These are phyloP conservation scores for Citrus maxima DNA, from an alignment of 345 rosid genomes.

Conservation along the genomic window DNA sequence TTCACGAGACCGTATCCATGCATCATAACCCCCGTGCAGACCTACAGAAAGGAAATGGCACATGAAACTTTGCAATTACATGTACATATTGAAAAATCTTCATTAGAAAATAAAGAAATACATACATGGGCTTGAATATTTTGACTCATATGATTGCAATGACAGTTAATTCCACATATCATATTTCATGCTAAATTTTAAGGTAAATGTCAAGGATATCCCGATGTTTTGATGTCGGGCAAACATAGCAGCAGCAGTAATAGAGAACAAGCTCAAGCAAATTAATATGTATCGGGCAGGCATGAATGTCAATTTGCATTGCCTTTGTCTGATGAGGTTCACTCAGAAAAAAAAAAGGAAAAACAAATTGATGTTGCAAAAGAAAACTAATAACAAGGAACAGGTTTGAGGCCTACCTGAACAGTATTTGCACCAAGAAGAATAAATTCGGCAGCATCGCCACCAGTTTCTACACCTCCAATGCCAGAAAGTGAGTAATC, in stretches of 20 bases:
- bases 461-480: constrained; percentile 95
- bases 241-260: not conserved
- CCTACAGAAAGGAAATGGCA: constrained; percentile 37
- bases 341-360: too few relatives aligned
- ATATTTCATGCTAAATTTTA: too few relatives aligned
- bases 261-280: not conserved
- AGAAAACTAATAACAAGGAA: not conserved
- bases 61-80: not conserved
- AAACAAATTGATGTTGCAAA: not conserved
- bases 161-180: not conserved
- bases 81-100: not conserved
- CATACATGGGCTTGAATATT: not conserved
- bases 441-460: constrained; percentile 91
- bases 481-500: constrained; percentile 81
- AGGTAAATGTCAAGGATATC: not conserved
- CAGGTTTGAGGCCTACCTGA: constrained; percentile 50
- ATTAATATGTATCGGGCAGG: not conserved
- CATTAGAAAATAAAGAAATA: too few relatives aligned
- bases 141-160: not conserved
- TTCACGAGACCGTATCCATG: constrained; percentile 93
- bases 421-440: constrained; percentile 94
- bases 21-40: constrained; percentile 98
- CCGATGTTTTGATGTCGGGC: not conserved
- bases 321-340: too few relatives aligned
- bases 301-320: not conserved